Evolutionary conservation across 306 rosid species (phyloP), one percentile per base, ranked within the genome.

Genomic region (Heteromeles arbutifolia): DNA sequence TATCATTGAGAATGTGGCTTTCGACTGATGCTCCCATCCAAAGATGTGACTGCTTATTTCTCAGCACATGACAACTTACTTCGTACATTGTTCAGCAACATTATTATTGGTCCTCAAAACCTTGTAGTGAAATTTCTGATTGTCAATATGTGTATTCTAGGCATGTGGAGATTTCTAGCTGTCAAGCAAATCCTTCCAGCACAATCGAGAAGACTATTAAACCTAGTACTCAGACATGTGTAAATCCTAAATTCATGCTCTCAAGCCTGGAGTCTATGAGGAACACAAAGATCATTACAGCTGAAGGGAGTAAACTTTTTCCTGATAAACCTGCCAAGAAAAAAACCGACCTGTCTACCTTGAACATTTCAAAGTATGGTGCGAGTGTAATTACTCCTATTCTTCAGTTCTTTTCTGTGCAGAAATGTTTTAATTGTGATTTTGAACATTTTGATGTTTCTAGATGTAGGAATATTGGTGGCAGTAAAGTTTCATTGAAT

Each of bases 281-380:
- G 78, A 82, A 75, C 76, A 41, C 83, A 56, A 88, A 83, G 84
- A 77, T 74, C 69, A 29, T 67, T 74, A 68, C 86, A 65, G 67
- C 71, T 45, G 92, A 86, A 54, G 87, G 80, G 82, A 89, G 67
- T 75, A 87, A 85, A 83, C 74, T 79, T 73, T 76, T 79, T 74
- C 78, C 86, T 29, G 52, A 74, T 24, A 86, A 85, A 81, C 39
- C 83, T 75, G 64, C 76, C 83, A 81, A 75, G 84, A 86, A 69
- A 77, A 70, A 79, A 56, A 81, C 89, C 62, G 70, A 80, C 76
- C 85, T 87, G 73, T 82, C 91, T 70, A 77, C 85, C 84, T 73
- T 77, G 70, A 86, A 78, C 70, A 45, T 76, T 79, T 84, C 81
- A 67, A 84, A 87, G 98, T 89, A 78, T 39, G 84, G 53, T 63